A percentile compares a stretch with the other conserved stretches of the same genome.
These are phyloP conservation scores for Cucurbita argyrosperma DNA, from an alignment of 306 rosid species.

Conservation along the genomic window DNA sequence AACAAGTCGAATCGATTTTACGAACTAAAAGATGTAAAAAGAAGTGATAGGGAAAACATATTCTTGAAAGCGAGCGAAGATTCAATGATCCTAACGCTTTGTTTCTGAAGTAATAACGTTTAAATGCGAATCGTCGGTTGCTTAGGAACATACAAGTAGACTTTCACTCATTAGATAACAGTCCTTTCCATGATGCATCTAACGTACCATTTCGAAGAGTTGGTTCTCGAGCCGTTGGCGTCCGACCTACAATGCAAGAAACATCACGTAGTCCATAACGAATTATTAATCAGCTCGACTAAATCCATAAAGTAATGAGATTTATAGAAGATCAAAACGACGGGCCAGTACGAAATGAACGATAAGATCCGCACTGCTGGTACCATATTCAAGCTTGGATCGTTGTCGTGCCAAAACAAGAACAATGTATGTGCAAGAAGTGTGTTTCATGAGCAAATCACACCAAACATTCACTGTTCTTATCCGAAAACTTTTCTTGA, in stretches of 20 bases:
- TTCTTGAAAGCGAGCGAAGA: background rate
- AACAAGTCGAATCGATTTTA: background rate
- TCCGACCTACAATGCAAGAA: slow-evolving; percentile 38
- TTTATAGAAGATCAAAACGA: background rate
- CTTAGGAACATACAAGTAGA: background rate
- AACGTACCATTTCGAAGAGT: slow-evolving; percentile 67
- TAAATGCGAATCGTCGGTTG: background rate
- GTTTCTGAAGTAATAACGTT: background rate
- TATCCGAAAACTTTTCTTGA: background rate
- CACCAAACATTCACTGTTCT: background rate
- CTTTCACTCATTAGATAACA: background rate
- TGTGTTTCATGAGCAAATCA: background rate
- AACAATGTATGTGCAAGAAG: background rate
- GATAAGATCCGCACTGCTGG: background rate
- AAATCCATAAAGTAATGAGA: background rate
- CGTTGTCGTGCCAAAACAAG: background rate
- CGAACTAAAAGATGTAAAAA: background rate
- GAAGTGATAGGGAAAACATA: background rate
- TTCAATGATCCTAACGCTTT: background rate
- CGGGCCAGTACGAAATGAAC: background rate
- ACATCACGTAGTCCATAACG: slow-evolving; percentile 3
- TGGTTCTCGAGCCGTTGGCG: slow-evolving; percentile 45
- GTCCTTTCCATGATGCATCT: background rate
- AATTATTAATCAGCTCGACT: background rate
- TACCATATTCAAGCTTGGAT: background rate